Percentiles rank a stretch among this genome's conserved stretches.
phyloP scores from a whole-genome alignment of 148 eudicot genomes.

The Silene conica region DNA sequence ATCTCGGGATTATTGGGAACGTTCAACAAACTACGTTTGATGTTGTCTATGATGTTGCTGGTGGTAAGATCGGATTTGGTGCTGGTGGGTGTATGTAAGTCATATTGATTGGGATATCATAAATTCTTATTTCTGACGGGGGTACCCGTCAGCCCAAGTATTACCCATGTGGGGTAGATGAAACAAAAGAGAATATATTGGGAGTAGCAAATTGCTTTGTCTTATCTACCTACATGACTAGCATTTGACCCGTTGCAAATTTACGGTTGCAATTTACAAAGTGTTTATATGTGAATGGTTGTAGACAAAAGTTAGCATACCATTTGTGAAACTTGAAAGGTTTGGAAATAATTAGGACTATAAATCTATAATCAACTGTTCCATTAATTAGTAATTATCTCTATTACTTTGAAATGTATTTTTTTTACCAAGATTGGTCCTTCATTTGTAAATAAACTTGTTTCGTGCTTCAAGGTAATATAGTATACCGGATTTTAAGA shows the following conservation, averaged over 20 bases:
- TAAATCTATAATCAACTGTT: background rate
- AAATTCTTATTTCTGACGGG: too few species aligned
- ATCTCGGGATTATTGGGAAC: slow-evolving; percentile 54
- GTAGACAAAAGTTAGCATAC: background rate
- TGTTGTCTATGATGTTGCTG: slow-evolving; percentile 67
- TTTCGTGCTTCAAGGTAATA: background rate
- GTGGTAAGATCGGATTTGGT: slow-evolving; percentile 65
- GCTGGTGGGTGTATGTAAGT: slow-evolving; percentile 42
- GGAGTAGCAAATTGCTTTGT: too few species aligned
- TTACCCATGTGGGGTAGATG: too few species aligned
- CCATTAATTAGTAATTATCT: background rate
- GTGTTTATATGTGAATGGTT: background rate
- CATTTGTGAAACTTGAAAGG: background rate
- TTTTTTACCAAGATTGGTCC: background rate
- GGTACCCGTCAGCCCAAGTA: too few species aligned
- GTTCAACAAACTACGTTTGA: slow-evolving; percentile 60
- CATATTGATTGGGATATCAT: background rate
- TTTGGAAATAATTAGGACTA: background rate
- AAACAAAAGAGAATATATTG: too few species aligned
- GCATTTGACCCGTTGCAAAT: background rate
- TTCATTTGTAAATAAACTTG: background rate
- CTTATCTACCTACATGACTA: slow-evolving; percentile 10
- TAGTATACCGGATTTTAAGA: background rate
- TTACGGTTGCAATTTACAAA: background rate
- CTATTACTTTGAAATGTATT: background rate